Percentiles rank a stretch among this genome's conserved stretches.
Conservation (phyloP, 2,329 filamentous ascomycete genomes). For the Teratosphaeria viscida region DNA sequence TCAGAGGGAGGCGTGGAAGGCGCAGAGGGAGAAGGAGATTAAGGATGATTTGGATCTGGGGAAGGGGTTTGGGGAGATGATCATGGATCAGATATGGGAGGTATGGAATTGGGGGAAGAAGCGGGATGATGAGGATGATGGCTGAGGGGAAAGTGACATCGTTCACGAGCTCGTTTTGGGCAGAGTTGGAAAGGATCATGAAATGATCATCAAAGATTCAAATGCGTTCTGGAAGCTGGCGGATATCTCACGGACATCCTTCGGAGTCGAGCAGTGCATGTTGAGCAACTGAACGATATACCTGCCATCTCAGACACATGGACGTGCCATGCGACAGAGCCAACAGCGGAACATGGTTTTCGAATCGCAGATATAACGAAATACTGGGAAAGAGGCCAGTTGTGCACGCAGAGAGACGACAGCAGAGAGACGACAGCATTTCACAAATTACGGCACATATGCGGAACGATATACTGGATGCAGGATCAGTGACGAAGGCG, state of each 20-base stretch:
- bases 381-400: too few relatives aligned
- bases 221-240: background rate
- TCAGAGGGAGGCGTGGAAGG: conserved; percentile 36
- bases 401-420: too few relatives aligned
- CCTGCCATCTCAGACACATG: too few relatives aligned
- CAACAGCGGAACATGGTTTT: too few relatives aligned
- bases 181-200: too few relatives aligned
- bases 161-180: too few relatives aligned
- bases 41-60: conserved; percentile 31
- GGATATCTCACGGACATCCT: too few relatives aligned
- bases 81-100: conserved; percentile 29
- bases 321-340: too few relatives aligned
- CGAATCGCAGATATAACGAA: too few relatives aligned
- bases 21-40: conserved; percentile 33
- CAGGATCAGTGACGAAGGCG: background rate
- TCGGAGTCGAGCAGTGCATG: background rate
- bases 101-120: conserved; percentile 28
- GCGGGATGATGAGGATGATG: conserved; percentile 22
- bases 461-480: background rate
- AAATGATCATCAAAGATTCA: background rate
- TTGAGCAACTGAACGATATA: background rate
- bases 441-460: background rate
- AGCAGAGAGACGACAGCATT: background rate
- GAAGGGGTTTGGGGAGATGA: conserved; percentile 29
- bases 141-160: background rate